These are phyloP conservation scores for Paraphaeosphaeria minitans DNA, from an alignment of 2,329 filamentous ascomycete genomes.

Conservation along the genomic window DNA sequence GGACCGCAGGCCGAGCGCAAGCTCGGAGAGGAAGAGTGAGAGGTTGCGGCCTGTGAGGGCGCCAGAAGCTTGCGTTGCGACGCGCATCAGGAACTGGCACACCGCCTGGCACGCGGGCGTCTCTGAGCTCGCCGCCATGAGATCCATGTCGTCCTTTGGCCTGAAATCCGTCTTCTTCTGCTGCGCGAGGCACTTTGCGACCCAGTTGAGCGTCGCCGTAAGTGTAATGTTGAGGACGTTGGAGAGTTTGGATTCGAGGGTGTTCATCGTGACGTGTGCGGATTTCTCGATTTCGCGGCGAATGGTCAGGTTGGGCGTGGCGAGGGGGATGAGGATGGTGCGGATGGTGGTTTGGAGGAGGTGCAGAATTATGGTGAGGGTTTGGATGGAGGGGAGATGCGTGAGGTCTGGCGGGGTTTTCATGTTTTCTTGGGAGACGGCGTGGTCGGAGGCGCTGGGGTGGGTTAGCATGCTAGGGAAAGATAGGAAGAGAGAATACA, in stretches of 20 bases:
- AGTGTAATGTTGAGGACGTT: slow-evolving; percentile 71
- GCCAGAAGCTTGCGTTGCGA: slow-evolving; percentile 65
- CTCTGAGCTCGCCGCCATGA: slow-evolving; percentile 51
- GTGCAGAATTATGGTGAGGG: slow-evolving; percentile 86
- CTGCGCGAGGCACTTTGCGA: slow-evolving; percentile 69
- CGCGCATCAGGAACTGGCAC: slow-evolving; percentile 76
- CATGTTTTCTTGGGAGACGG: slow-evolving; percentile 74
- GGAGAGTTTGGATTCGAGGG: slow-evolving; percentile 84
- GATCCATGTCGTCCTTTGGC: slow-evolving; percentile 74
- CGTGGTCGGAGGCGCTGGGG: slow-evolving; percentile 63
- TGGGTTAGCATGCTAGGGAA: slow-evolving; percentile 15
- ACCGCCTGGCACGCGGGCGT: slow-evolving; percentile 84
- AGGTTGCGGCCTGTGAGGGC: slow-evolving; percentile 85
- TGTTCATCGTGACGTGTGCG: slow-evolving; percentile 71
- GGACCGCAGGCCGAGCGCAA: slow-evolving; percentile 76
- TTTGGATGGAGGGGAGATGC: slow-evolving; percentile 78
- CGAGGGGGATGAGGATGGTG: slow-evolving; percentile 87
- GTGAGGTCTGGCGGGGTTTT: slow-evolving; percentile 87
- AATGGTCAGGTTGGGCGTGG: slow-evolving; percentile 87
- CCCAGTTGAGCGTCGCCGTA: slow-evolving; percentile 77
- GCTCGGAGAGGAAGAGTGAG: slow-evolving; percentile 79
- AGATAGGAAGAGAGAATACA: slow-evolving; percentile 24
- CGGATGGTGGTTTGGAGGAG: slow-evolving; percentile 92
- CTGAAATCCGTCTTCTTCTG: slow-evolving; percentile 92
- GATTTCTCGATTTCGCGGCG: slow-evolving; percentile 87